Evolutionary conservation across 1,284 basidiomycete species (phyloP), one percentile per base, ranked within the genome.

Genomic region (Tilletiopsis washingtonensis): DNA sequence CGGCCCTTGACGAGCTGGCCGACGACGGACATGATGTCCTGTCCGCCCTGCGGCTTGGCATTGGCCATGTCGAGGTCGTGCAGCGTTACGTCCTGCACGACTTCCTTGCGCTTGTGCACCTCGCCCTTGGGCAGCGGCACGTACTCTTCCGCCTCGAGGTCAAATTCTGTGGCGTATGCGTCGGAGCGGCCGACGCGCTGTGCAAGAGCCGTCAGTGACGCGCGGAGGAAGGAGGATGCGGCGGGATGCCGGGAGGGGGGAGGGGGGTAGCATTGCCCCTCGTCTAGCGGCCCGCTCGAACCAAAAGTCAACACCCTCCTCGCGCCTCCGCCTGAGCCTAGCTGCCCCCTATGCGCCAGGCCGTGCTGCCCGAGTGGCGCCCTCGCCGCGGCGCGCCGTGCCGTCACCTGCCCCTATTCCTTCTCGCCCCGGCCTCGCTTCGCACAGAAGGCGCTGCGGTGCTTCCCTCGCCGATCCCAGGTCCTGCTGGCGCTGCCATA

Each of bases 11-110:
- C 88, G 7, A 98, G 79, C 71, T 91, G 93, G 4, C 93, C 91
- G 85, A 98, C 96, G 25, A 98, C 91, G 69, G 86, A 88, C 91
- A 97, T 96, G 73, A 98, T 96, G 69, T 97, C 93, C 75, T 96
- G 93, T 1, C 94, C 91, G 14, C 81, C 81, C 64, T 89, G 88
- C 5, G 93, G 93, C 40, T 90, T 83, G 12, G 91, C 91, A 73
- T 98, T 98, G 4, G 91, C 93, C 57, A 91, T 88, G 73, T 98
- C 93, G 39, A 98, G 79, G 73, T 98, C 93, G 51, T 94, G 91
- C 15, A 98, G 78, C 0, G 91, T 97, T 34, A 98, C 88, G 62
- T 97, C 93, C 75, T 97, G 94, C 4, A 98, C 90, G 1, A 97
- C 82, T 71, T 98, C 91, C 74, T 97, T 97, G 57, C 85, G 82